Percentiles rank a stretch among this genome's conserved stretches.
phyloP scores from a whole-genome alignment of 306 rosid genomes.

The Cucumis melo region DNA sequence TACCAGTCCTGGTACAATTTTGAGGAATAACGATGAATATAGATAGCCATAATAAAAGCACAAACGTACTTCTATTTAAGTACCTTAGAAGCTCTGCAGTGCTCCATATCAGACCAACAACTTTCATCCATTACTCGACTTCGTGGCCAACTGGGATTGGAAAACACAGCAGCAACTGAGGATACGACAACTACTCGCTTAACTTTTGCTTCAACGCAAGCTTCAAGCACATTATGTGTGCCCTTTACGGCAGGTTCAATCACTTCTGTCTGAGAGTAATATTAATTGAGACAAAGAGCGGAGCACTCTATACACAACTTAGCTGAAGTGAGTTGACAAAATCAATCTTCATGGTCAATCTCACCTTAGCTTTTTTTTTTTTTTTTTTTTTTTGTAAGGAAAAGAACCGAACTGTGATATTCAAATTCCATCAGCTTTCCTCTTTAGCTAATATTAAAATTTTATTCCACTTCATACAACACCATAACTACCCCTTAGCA shows the following conservation, averaged over 20 bases:
- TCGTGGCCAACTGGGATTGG: conserved; percentile 25
- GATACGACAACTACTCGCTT: conserved; percentile 30
- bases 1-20: conserved; percentile 56
- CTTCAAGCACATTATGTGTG: conserved; percentile 23
- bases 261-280: conserved; percentile 10
- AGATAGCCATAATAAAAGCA: neutral
- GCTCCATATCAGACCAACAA: conserved; percentile 35
- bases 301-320: neutral
- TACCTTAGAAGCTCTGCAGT: conserved; percentile 26
- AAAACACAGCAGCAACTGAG: conserved; percentile 11
- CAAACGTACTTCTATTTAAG: neutral
- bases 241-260: conserved; percentile 18
- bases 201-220: conserved; percentile 23
- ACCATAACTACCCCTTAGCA: no score
- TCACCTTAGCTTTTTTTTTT: neutral
- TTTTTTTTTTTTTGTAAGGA: neutral
- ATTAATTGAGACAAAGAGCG: neutral
- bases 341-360: neutral
- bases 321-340: neutral
- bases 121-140: conserved; percentile 26
- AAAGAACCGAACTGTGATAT: no score
- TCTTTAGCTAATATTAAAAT: neutral
- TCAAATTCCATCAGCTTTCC: neutral
- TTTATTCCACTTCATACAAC: neutral
- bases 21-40: neutral